These are phyloP conservation scores for Alternaria sp. DNA, from an alignment of 2,329 filamentous ascomycete genomes.

Conservation along the genomic window DNA sequence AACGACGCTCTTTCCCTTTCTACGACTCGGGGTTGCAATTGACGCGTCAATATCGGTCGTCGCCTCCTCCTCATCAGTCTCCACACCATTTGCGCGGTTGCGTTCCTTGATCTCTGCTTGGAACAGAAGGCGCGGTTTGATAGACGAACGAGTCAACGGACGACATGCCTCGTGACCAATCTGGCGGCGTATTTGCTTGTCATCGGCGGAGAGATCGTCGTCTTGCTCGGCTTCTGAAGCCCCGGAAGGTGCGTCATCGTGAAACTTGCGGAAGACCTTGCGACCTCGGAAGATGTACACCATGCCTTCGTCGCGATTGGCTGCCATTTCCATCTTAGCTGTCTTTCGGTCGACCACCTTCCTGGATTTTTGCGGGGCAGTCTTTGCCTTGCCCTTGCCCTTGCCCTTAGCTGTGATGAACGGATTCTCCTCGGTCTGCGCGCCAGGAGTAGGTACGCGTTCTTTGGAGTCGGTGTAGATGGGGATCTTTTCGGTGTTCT, in stretches of 20 bases:
- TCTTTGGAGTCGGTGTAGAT: conserved; percentile 86
- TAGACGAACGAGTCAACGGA: conserved; percentile 70
- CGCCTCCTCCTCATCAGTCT: conserved; percentile 66
- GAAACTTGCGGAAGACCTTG: conserved; percentile 77
- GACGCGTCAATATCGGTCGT: conserved; percentile 61
- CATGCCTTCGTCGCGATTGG: conserved; percentile 73
- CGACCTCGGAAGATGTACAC: conserved; percentile 82
- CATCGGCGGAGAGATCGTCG: conserved; percentile 48
- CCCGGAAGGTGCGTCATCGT: conserved; percentile 50
- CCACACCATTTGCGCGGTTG: conserved; percentile 51
- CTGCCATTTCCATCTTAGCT: conserved; percentile 68
- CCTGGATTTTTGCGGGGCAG: conserved; percentile 57
- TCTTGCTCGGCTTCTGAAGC: conserved; percentile 45
- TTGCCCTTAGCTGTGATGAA: conserved; percentile 66
- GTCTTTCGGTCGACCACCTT: conserved; percentile 64
- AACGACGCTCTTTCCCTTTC: conserved; percentile 57
- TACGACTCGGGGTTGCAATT: conserved; percentile 41
- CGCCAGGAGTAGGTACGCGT: conserved; percentile 71
- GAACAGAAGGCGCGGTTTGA: conserved; percentile 78
- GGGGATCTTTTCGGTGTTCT: conserved; percentile 67
- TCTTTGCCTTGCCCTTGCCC: conserved; percentile 58
- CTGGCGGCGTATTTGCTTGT: conserved; percentile 49
- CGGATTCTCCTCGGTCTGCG: conserved; percentile 70
- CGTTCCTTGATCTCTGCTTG: conserved; percentile 60
- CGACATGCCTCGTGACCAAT: conserved; percentile 54